phyloP scores from a whole-genome alignment of 2,329 filamentous ascomycete genomes.

The Colletotrichum tamarilloi region DNA sequence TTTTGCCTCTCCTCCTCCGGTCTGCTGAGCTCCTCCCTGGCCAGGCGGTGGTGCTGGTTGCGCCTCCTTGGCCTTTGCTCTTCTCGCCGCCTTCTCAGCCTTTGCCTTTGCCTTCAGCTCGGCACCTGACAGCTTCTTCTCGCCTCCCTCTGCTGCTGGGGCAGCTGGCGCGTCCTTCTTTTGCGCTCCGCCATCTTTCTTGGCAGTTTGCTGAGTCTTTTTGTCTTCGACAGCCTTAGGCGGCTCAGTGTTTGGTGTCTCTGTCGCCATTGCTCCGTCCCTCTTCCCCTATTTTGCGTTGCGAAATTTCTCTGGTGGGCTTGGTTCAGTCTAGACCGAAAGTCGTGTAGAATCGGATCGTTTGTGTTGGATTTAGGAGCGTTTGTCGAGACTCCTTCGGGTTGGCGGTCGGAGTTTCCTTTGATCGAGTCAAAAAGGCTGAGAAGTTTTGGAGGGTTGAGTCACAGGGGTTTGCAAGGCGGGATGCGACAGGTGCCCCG shows the following conservation, averaged over 20 bases:
- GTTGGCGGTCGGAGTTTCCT: neutral
- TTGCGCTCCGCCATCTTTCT: constrained; percentile 22
- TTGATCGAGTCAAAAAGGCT: constrained; percentile 14
- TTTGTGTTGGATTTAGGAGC: neutral
- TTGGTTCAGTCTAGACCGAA: neutral
- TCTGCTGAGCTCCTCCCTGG: constrained; percentile 49
- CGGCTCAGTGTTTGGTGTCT: constrained; percentile 26
- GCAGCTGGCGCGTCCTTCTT: constrained; percentile 13
- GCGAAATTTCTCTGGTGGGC: too few species aligned
- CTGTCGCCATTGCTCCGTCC: constrained; percentile 26
- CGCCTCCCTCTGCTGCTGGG: constrained; percentile 40
- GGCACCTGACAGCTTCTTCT: constrained; percentile 75
- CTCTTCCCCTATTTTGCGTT: neutral
- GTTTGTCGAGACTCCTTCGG: neutral
- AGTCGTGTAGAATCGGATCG: neutral
- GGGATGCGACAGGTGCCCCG: constrained; percentile 34
- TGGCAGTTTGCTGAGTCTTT: constrained; percentile 21
- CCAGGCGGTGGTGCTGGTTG: constrained; percentile 54
- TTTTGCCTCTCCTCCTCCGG: constrained; percentile 55
- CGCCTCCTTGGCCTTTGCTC: constrained; percentile 76
- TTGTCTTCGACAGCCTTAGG: constrained; percentile 19
- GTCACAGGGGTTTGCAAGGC: constrained; percentile 36
- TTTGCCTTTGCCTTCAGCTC: constrained; percentile 91
- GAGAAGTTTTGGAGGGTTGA: constrained; percentile 36
- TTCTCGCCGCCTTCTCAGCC: constrained; percentile 88